A percentile compares a stretch with the other conserved stretches of the same genome.
These are phyloP conservation scores for Echria macrotheca DNA, from an alignment of 495 filamentous ascomycete species.

Conservation along the genomic window DNA sequence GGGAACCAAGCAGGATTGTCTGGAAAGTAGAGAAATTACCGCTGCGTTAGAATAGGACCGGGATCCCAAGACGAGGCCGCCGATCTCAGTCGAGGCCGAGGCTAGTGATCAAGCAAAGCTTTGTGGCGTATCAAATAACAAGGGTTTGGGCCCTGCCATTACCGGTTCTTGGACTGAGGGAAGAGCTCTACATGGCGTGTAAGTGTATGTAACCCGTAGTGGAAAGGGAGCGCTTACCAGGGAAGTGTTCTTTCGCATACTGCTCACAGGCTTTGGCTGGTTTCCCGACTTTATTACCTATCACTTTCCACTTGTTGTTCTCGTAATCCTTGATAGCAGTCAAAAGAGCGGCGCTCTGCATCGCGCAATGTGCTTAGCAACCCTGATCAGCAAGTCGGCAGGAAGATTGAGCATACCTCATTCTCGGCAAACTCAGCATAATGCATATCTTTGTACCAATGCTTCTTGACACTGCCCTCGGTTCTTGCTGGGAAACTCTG, in stretches of 20 bases:
- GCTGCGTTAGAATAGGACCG: too few species aligned
- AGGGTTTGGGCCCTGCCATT: too few species aligned
- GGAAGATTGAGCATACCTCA: slow-evolving; percentile 57
- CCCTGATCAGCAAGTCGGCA: slow-evolving; percentile 9
- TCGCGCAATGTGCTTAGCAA: background rate
- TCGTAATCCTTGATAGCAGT: slow-evolving; percentile 98
- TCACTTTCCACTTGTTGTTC: slow-evolving; percentile 95
- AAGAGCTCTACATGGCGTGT: too few species aligned
- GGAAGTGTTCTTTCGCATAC: slow-evolving; percentile 96
- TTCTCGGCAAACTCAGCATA: slow-evolving; percentile 99
- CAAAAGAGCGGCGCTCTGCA: slow-evolving; percentile 74
- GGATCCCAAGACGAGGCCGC: too few species aligned
- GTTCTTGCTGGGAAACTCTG: slow-evolving; percentile 89
- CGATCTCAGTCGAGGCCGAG: too few species aligned
- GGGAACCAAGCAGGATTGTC: too few species aligned
- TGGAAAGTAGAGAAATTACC: too few species aligned
- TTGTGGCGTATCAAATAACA: too few species aligned
- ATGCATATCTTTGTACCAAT: slow-evolving; percentile 99
- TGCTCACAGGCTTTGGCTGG: slow-evolving; percentile 99
- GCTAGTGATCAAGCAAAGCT: too few species aligned
- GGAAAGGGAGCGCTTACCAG: slow-evolving; percentile 27
- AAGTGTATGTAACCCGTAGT: too few species aligned
- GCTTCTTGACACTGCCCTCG: slow-evolving; percentile 98
- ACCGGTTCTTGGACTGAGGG: too few species aligned
- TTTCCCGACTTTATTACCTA: slow-evolving; percentile 94